Base-by-base conservation (phyloP, 73 alveolate genomes). In the Paramecium biaurelia region DNA sequence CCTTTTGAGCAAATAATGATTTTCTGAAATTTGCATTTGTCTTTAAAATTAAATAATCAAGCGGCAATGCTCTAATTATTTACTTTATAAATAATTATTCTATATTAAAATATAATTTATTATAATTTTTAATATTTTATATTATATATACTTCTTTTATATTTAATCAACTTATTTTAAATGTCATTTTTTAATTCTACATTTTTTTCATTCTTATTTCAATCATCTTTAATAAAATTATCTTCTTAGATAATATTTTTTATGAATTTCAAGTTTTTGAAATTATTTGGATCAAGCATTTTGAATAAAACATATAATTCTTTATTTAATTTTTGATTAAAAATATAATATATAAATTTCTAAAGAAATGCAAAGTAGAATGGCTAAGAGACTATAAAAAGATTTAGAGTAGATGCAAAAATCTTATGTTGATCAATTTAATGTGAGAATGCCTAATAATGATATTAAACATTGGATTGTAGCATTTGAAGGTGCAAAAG, bases 401-500 rank as follows among this genome's bases (percentile, higher is more conserved):
- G 99, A 98, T 85, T 92, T 97, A 26, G 97, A 95, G 68, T 99
- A 97, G 89, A 85, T 98, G 85, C 85, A 93, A 45, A 93, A 94
- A 53, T 92, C 93, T 72, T 97, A 95, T 85, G 76, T 70, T 24
- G 98, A 95, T 2, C 63, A 87, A 72, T 95, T 98, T 74, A 92
- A 93, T 32, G 97, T 98, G 12, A 87, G 92, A 68, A 89, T 95
- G 35, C 96, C 93, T 53, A 96, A 95, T 74, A 95, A 97, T 43
- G 93, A 95, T 68, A 82, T 82, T 58, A 95, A 93, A 49, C 86
- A 49, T 38, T 98, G 99, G 99, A 92, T 82, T 18, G 96, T 97
- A 20, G 92, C 95, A 63, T 98, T 98, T 93, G 92, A 85, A 45
- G 99, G 99, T 8, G 99, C 99, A 4, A 95, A 97, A 85, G 98